Evolutionary conservation across 2,329 filamentous ascomycete species (phyloP).

Genomic region (Beauveria brongniartii): DNA sequence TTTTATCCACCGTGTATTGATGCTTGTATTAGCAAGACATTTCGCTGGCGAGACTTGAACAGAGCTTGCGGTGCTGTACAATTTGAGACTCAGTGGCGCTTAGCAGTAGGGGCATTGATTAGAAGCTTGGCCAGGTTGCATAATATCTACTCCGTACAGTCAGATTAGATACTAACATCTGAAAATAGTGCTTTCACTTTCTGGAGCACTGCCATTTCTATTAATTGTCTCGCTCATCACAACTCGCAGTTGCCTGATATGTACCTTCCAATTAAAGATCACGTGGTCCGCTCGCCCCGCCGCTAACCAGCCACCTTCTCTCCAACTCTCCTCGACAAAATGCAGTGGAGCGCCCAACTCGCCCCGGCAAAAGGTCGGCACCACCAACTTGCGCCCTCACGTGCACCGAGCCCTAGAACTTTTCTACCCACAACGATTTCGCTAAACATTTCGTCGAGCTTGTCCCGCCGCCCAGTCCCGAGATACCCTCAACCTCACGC

Average conservation of each 20-base stretch:
- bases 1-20: neutral
- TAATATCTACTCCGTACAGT: too few species aligned
- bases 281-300: neutral
- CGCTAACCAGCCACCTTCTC: neutral
- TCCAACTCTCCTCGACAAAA: neutral
- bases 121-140: too few species aligned
- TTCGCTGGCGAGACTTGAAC: too few species aligned
- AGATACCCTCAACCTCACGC: constrained; percentile 34
- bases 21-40: neutral
- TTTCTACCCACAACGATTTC: constrained; percentile 37
- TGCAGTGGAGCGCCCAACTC: constrained; percentile 15
- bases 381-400: constrained; percentile 24
- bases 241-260: neutral
- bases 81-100: too few species aligned
- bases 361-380: constrained; percentile 19
- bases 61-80: too few species aligned
- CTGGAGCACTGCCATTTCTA: neutral
- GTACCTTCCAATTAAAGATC: neutral
- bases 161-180: too few species aligned
- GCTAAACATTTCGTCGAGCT: constrained; percentile 27
- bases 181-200: neutral
- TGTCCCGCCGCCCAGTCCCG: constrained; percentile 27
- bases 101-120: too few species aligned
- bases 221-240: neutral
- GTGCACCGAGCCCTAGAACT: constrained; percentile 36